These are phyloP conservation scores for Pseudogymnoascus verrucosus DNA, from an alignment of 2,329 filamentous ascomycete species.

Conservation along the genomic window DNA sequence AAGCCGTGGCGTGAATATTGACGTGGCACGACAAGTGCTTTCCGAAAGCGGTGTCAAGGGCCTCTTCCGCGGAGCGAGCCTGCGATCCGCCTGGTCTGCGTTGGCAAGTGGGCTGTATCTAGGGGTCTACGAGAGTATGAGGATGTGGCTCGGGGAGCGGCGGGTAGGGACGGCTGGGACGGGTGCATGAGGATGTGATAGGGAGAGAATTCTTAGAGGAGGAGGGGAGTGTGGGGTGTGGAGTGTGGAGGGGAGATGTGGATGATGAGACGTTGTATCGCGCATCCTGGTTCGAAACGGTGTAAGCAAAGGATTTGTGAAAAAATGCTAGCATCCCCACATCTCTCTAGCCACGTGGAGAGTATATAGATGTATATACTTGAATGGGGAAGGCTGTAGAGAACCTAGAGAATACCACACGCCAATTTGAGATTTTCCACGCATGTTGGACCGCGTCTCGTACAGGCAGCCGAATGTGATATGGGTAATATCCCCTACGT, in stretches of 20 bases:
- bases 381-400: not conserved
- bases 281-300: not conserved
- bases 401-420: not conserved
- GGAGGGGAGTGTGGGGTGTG: not conserved
- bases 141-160: conserved; percentile 46
- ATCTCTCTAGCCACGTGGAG: not conserved
- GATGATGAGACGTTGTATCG: conserved; percentile 1
- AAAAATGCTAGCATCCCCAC: not conserved
- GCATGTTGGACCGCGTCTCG: not conserved
- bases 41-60: conserved; percentile 61
- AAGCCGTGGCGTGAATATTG: conserved; percentile 33
- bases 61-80: conserved; percentile 65
- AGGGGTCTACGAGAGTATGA: conserved; percentile 75
- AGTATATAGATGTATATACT: not conserved
- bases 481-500: not conserved
- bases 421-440: not conserved
- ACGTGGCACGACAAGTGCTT: conserved; percentile 58
- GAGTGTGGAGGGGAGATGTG: not conserved
- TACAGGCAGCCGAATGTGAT: not conserved
- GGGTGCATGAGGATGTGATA: not conserved
- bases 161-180: not conserved
- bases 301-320: not conserved
- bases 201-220: not conserved
- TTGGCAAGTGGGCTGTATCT: conserved; percentile 77
- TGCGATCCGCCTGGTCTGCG: conserved; percentile 74